Evolutionary conservation across 164 flowering plant species (phyloP).

Genomic region (Taxillus chinensis): DNA sequence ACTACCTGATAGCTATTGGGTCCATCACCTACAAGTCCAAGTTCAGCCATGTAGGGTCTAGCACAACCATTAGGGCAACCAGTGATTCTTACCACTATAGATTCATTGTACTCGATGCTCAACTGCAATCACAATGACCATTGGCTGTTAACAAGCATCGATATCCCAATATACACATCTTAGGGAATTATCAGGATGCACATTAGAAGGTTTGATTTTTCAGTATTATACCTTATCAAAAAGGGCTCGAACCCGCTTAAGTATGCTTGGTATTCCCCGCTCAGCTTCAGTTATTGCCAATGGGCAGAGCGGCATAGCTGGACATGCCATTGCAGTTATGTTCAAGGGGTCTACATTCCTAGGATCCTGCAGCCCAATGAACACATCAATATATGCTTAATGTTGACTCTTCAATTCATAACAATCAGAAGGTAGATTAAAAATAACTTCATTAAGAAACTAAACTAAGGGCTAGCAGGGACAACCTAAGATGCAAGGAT

Average conservation of each 20-base stretch:
- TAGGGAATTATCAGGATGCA: background rate
- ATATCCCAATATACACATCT: background rate
- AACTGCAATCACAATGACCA: slow-evolving; percentile 39
- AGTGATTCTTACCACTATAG: slow-evolving; percentile 81
- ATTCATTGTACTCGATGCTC: slow-evolving; percentile 75
- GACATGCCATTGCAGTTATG: slow-evolving; percentile 95
- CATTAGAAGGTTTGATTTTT: background rate
- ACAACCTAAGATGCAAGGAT: too few relatives aligned
- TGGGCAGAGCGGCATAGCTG: slow-evolving; percentile 93
- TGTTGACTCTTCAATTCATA: background rate
- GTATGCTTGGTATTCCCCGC: slow-evolving; percentile 83
- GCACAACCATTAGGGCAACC: slow-evolving; percentile 99
- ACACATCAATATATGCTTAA: slow-evolving; percentile 5
- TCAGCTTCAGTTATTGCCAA: slow-evolving; percentile 98
- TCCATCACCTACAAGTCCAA: slow-evolving; percentile 97
- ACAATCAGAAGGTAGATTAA: background rate
- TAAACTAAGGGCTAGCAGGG: too few relatives aligned
- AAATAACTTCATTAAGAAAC: too few relatives aligned
- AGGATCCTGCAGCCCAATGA: slow-evolving; percentile 44
- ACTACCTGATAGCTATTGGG: slow-evolving; percentile 96
- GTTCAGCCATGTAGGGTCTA: slow-evolving; percentile 98
- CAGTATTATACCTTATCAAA: slow-evolving; percentile 69
- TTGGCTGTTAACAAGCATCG: background rate
- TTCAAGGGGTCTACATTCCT: slow-evolving; percentile 85
- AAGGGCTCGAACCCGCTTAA: slow-evolving; percentile 79